Evolutionary conservation across 305 asterid genomes (phyloP), one percentile per base, ranked within the genome.

Genomic region (Fraxinus greggii): DNA sequence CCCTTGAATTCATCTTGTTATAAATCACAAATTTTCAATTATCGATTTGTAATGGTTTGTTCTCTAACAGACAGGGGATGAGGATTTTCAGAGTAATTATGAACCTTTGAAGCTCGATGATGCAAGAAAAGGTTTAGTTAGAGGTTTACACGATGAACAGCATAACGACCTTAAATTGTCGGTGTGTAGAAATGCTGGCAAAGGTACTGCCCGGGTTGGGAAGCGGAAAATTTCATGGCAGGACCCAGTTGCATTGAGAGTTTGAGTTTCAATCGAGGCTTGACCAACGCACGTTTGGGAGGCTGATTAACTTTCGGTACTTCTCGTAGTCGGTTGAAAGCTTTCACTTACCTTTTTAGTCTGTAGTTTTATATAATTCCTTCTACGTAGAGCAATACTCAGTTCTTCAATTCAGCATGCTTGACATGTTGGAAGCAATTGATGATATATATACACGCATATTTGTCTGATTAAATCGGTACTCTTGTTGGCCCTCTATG

Each of bases 161-260:
- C 89, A 88, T 56, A 90, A 77, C 19, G 98, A 95, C 81, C 83
- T 92, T 76, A 91, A 88, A 88, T 56, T 93, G 80, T 84, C 97
- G 4, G 36, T 92, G 10, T 93, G 98, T 88, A 88, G 99, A 75
- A 91, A 89, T 74, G 80, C 91, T 0, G 97, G 97, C 51, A 98
- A 92, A 85, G 90, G 97, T 12, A 77, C 98, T 4, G 82, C 97
- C 29, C 93, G 92, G 40, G 91, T 81, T 12, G 92, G 94, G 82
- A 96, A 96, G 89, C 88, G 98, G 72, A 96, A 96, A 72, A 91
- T 94, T 33, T 92, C 99, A 1, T 93, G 99, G 99, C 98, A 92
- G 87, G 99, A 96, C 59, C 98, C 97, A 0, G 97, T 94, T 75
- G 99, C 97, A 35, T 83, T 94, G 90, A 89, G 96, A 82, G 99